A percentile compares a stretch with the other conserved stretches of the same genome.
Conservation (phyloP, 768 basidiomycete genomes). For the Lentinus tigrinus region DNA sequence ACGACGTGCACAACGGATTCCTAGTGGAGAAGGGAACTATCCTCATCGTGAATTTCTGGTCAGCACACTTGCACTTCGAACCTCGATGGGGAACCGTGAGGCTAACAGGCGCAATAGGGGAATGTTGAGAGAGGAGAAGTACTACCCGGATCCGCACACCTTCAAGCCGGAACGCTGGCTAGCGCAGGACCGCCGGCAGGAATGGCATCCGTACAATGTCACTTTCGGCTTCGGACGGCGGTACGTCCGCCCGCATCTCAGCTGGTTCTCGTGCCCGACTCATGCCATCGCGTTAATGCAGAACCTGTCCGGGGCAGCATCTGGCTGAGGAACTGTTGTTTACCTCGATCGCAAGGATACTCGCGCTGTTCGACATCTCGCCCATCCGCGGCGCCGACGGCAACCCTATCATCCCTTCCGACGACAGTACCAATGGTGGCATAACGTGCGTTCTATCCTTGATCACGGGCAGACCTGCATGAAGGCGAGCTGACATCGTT, state of each 20-base stretch:
- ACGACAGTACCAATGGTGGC: not conserved
- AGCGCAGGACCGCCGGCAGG: not conserved
- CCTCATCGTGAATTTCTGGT: slow-evolving; percentile 22
- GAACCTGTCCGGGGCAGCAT: slow-evolving; percentile 14
- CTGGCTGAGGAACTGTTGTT: slow-evolving; percentile 8
- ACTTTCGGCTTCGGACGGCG: slow-evolving; percentile 5
- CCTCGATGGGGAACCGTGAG: too few species aligned
- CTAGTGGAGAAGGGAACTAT: slow-evolving; percentile 16
- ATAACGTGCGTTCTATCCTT: not conserved
- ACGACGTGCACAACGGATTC: slow-evolving; percentile 18
- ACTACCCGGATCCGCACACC: slow-evolving; percentile 30
- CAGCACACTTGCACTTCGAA: too few species aligned
- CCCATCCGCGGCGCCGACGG: not conserved
- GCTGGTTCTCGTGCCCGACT: too few species aligned
- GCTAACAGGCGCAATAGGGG: slow-evolving; percentile 4
- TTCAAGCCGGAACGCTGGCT: slow-evolving; percentile 27
- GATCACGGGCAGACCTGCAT: not conserved
- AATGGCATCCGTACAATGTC: not conserved
- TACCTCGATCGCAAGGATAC: slow-evolving; percentile 5
- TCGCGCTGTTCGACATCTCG: slow-evolving; percentile 14
- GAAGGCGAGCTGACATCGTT: not conserved
- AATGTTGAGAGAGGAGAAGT: slow-evolving; percentile 48
- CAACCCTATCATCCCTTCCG: not conserved
- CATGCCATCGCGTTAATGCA: not conserved
- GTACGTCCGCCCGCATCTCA: not conserved